A percentile compares a stretch with the other conserved stretches of the same genome.
These are phyloP conservation scores for Phytophthora tubulina DNA, from an alignment of 352 stramenopile species.

Conservation along the genomic window DNA sequence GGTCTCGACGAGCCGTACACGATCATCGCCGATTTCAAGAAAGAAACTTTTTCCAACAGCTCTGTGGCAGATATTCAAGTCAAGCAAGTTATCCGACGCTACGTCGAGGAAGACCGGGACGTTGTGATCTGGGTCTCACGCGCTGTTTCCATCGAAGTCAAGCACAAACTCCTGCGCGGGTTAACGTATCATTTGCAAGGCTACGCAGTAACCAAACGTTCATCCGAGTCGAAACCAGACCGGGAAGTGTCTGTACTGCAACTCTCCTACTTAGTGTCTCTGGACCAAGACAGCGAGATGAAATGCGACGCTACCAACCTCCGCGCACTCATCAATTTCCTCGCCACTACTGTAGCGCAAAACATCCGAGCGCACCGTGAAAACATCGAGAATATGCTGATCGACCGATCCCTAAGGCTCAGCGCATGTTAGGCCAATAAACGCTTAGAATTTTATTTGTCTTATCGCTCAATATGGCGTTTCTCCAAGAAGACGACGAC, in stretches of 20 bases:
- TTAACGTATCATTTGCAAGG: slow-evolving; percentile 54
- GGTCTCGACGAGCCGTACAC: slow-evolving; percentile 44
- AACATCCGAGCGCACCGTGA: slow-evolving; percentile 36
- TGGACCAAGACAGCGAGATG: slow-evolving; percentile 25
- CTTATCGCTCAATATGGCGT: slow-evolving; percentile 13
- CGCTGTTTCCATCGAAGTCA: slow-evolving; percentile 58
- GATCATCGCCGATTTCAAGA: slow-evolving; percentile 60
- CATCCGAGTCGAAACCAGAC: slow-evolving; percentile 15
- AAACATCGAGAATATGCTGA: slow-evolving; percentile 32
- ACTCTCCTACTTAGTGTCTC: slow-evolving; percentile 27
- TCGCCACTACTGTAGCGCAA: slow-evolving; percentile 20
- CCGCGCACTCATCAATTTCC: slow-evolving; percentile 26
- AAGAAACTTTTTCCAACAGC: slow-evolving; percentile 50
- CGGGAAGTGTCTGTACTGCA: slow-evolving; percentile 22
- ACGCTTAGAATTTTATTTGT: not conserved
- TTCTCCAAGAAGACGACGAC: slow-evolving; percentile 31
- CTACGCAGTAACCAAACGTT: slow-evolving; percentile 49
- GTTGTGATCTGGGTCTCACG: slow-evolving; percentile 50
- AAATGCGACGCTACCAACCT: slow-evolving; percentile 12
- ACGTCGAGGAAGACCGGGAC: slow-evolving; percentile 55
- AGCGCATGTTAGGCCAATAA: slow-evolving; percentile 2
- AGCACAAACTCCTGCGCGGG: slow-evolving; percentile 42
- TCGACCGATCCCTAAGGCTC: slow-evolving; percentile 21
- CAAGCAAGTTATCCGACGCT: slow-evolving; percentile 60
- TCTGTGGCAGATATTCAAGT: slow-evolving; percentile 55